Evolutionary conservation across 768 basidiomycete species (phyloP).

Genomic region (Astraeus odoratus): DNA sequence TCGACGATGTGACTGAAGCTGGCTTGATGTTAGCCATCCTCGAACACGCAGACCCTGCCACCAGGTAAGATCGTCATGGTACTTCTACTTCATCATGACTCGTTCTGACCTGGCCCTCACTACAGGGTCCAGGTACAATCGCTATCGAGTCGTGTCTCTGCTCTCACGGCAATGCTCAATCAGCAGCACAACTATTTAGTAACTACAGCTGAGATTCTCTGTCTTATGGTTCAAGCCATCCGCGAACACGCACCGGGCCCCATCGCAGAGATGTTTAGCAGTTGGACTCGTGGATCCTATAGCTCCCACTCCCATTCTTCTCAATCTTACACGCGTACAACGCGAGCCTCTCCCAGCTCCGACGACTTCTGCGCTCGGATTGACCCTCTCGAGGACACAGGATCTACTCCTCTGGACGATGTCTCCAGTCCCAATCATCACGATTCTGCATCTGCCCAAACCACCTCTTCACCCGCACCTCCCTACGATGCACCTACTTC

Average conservation of each 20-base stretch:
- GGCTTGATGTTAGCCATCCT: background rate
- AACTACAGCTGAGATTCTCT: background rate
- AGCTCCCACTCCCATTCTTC: background rate
- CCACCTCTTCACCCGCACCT: background rate
- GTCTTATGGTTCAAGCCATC: background rate
- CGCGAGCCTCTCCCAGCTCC: background rate
- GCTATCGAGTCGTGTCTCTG: background rate
- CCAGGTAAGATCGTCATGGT: background rate
- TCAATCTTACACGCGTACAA: background rate
- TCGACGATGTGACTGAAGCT: background rate
- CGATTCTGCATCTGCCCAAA: background rate
- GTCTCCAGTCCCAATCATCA: background rate
- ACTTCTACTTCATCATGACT: background rate
- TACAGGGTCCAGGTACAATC: background rate
- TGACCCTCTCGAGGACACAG: background rate
- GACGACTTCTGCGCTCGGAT: background rate
- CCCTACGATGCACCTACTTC: background rate
- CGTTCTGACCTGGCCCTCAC: background rate
- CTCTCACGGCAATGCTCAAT: background rate
- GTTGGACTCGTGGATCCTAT: background rate
- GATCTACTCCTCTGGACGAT: too few relatives aligned
- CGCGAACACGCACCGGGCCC: background rate
- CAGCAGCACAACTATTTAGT: background rate
- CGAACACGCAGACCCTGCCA: background rate
- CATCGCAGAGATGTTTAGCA: background rate